Percentiles rank a stretch among this genome's conserved stretches.
phyloP scores from a whole-genome alignment of 2,329 filamentous ascomycete species.

The Chaetomium globosum region DNA sequence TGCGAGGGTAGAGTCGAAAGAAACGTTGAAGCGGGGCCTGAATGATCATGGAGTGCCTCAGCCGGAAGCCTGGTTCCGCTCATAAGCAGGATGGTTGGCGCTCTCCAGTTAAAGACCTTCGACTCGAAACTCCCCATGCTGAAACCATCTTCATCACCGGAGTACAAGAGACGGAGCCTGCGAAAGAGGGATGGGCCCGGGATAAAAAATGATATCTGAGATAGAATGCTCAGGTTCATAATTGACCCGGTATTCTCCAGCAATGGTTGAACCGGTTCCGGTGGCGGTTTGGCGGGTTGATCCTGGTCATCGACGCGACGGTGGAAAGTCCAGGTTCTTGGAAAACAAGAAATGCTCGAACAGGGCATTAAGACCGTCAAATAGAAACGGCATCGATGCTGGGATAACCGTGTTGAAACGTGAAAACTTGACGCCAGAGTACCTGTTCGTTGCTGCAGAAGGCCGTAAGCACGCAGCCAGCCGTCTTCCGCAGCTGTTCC shows the following conservation, averaged over 20 bases:
- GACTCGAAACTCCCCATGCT: slow-evolving; percentile 77
- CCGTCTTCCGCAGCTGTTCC: slow-evolving; percentile 60
- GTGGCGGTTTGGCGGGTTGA: slow-evolving; percentile 17
- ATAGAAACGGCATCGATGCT: slow-evolving; percentile 65
- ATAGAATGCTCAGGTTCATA: slow-evolving; percentile 64
- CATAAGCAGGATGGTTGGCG: slow-evolving; percentile 72
- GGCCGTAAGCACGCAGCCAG: slow-evolving; percentile 65
- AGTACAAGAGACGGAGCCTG: slow-evolving; percentile 68
- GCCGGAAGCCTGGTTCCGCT: slow-evolving; percentile 63
- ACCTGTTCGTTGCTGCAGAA: slow-evolving; percentile 67
- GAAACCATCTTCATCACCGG: slow-evolving; percentile 70
- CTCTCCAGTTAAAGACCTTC: slow-evolving; percentile 75
- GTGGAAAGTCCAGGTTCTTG: slow-evolving; percentile 69
- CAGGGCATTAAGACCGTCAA: slow-evolving; percentile 66
- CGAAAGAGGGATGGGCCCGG: slow-evolving; percentile 66
- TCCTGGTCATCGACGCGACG: slow-evolving; percentile 49
- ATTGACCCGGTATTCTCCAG: slow-evolving; percentile 61
- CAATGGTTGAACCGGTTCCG: slow-evolving; percentile 51
- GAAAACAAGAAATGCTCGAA: slow-evolving; percentile 78
- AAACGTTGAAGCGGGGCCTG: slow-evolving; percentile 60
- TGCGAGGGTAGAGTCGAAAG: slow-evolving; percentile 65
- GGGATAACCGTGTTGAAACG: slow-evolving; percentile 64
- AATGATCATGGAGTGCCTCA: slow-evolving; percentile 42
- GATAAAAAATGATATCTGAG: slow-evolving; percentile 74
- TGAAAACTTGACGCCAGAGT: slow-evolving; percentile 63